phyloP scores from a whole-genome alignment of 306 rosid genomes.

The Quercus suber region DNA sequence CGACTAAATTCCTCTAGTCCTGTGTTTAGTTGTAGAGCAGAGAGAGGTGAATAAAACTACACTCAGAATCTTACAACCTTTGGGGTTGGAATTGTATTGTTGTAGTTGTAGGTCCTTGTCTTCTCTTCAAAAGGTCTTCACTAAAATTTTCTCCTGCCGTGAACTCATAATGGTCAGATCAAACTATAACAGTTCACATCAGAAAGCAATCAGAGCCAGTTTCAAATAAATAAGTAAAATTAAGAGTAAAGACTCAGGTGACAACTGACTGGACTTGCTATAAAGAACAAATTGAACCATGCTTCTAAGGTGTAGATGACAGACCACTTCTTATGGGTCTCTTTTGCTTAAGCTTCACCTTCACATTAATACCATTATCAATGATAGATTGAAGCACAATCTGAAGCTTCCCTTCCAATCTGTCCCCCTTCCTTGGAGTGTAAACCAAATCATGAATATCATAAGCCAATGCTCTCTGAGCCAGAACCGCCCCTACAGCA shows the following conservation, averaged over 20 bases:
- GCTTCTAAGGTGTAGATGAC: neutral
- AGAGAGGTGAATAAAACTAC: neutral
- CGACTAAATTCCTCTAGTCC: too few species aligned
- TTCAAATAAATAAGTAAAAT: neutral
- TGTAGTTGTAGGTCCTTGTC: too few species aligned
- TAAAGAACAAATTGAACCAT: neutral
- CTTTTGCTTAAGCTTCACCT: slow-evolving; percentile 76
- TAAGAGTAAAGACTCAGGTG: neutral
- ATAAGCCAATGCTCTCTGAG: slow-evolving; percentile 82
- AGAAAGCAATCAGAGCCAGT: neutral
- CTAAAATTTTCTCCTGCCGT: too few species aligned
- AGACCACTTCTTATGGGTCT: slow-evolving; percentile 36
- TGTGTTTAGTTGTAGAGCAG: neutral
- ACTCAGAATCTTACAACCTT: too few species aligned
- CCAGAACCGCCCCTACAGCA: slow-evolving; percentile 77
- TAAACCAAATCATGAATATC: slow-evolving; percentile 78
- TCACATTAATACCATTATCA: slow-evolving; percentile 53
- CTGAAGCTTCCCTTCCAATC: slow-evolving; percentile 71
- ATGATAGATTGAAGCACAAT: slow-evolving; percentile 45
- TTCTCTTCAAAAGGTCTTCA: too few species aligned
- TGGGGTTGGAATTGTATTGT: too few species aligned
- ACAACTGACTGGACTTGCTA: neutral
- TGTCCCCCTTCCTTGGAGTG: slow-evolving; percentile 84
- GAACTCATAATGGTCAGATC: too few species aligned
- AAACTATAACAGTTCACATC: neutral